Base-by-base conservation (phyloP, 1,139 yeast species). In the Komagataea norvegica region DNA sequence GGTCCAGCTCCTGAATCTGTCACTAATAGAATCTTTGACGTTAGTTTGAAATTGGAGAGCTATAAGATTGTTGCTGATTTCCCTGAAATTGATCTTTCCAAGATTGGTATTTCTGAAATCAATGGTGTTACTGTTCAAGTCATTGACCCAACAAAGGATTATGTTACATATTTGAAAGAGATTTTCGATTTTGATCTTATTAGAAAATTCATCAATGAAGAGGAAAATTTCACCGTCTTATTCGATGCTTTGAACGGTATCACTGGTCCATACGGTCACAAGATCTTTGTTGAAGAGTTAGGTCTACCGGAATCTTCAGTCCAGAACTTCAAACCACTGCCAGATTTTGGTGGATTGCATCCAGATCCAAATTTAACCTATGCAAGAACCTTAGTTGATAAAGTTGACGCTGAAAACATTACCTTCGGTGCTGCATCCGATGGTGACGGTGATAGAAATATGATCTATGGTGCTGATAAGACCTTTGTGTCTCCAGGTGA, bases 1-100 rank as follows among this genome's bases (percentile, higher is more conserved):
- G 98, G 96, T 2, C 98, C 98, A 28, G 98, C 98, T n/a, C 98
- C 98, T 5, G 98, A 91, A 62, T 68, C 83, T 15, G 93, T 91
- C 45, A 91, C 98, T 20, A 74, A 93, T 65, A 76, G 79, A 62
- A 91, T 91, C 56, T 91, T 66, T 64, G 91, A 80, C 43, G 73
- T 68, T 28, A 77, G 95, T 18, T 74, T 72, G 55, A 55, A 62
- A 27, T 68, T 93, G 54, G 61, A 69, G 9, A 61, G 67, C 42
- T 88, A 85, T 66, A 77, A 79, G 57, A 73, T 76, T 38, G 62
- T 68, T 19, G 53, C 56, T 21, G 70, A 74, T 29, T 64, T 85
- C 43, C 82, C 80, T 8, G 54, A 64, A 20, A 61, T 89, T 37
- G 91, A 88, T 54, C 61, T 89, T 38, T 44, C 69, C 24, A 66